phyloP scores from a whole-genome alignment of 805 yeast genomes.

The Schizosaccharomyces octosporus region DNA sequence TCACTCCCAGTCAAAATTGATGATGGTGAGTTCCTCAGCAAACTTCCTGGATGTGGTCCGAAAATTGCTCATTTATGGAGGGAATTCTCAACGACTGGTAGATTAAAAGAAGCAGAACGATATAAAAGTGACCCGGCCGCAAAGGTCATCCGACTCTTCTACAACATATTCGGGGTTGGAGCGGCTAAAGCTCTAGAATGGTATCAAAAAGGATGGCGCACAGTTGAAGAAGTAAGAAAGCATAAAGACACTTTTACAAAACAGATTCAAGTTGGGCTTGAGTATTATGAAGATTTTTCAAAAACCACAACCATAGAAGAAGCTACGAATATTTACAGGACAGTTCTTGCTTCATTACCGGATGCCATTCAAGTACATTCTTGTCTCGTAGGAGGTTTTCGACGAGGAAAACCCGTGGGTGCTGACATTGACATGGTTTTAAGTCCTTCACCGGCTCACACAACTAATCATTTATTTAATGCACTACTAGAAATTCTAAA shows the following conservation, averaged over 20 bases:
- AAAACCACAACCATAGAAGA: constrained; percentile 4
- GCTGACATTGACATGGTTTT: constrained; percentile 8
- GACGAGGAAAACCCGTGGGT: constrained; percentile 5
- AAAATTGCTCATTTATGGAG: constrained; percentile 5
- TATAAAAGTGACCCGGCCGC: constrained; percentile 1
- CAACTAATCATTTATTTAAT: constrained; percentile 4
- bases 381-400: constrained; percentile 7
- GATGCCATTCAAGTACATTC: constrained; percentile 2
- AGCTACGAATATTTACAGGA: constrained; percentile 4
- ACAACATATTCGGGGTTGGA: constrained; percentile 9
- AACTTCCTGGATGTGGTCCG: constrained; percentile 8
- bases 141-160: not conserved
- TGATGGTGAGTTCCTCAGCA: constrained; percentile 3
- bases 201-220: constrained; percentile 7
- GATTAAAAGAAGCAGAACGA: constrained; percentile 5
- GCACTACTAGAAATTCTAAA: constrained; percentile 4
- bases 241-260: constrained; percentile 4
- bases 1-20: constrained; percentile 6
- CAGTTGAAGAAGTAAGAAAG: constrained; percentile 6
- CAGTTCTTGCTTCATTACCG: not conserved
- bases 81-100: constrained; percentile 7
- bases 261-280: constrained; percentile 6
- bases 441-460: constrained; percentile 1
- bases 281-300: constrained; percentile 7
- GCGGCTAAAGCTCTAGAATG: constrained; percentile 6